Percentiles rank a stretch among this genome's conserved stretches.
These are phyloP conservation scores for Carex arenaria DNA, from an alignment of 202 grass and related monocot genomes.

Conservation along the genomic window DNA sequence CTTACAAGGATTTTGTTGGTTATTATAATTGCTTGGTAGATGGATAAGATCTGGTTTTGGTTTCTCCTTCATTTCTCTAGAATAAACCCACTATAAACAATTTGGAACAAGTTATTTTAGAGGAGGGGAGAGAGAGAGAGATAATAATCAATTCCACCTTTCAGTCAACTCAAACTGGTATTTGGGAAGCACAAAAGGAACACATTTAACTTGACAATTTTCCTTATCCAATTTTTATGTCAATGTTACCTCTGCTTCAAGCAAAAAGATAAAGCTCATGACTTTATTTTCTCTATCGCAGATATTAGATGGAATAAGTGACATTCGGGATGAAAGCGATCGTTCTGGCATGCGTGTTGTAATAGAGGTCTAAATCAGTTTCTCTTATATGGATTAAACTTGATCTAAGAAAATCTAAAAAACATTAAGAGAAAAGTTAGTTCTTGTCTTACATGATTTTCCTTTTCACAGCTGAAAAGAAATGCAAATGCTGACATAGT, in stretches of 20 bases:
- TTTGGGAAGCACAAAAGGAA: background rate
- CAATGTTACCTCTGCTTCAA: background rate
- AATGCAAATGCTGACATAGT: conserved; percentile 72
- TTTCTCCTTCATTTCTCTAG: background rate
- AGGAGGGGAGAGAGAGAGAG: background rate
- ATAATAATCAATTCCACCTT: background rate
- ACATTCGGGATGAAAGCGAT: conserved; percentile 97
- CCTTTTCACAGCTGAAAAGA: conserved; percentile 71
- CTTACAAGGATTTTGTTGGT: background rate
- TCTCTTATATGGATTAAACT: conserved; percentile 11
- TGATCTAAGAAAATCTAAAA: background rate
- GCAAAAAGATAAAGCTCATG: background rate
- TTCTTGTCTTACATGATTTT: background rate
- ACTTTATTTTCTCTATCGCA: conserved; percentile 28
- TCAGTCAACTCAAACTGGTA: background rate
- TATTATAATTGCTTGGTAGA: background rate
- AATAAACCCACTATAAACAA: background rate
- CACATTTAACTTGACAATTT: background rate
- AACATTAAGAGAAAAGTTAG: background rate
- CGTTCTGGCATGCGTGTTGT: conserved; percentile 96
- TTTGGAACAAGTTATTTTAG: background rate
- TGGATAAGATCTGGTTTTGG: background rate
- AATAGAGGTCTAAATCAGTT: conserved; percentile 63
- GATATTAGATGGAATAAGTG: conserved; percentile 93
- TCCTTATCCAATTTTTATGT: background rate